phyloP scores from a whole-genome alignment of 78 protist genomes.

The Dictyostelium firmibasis region DNA sequence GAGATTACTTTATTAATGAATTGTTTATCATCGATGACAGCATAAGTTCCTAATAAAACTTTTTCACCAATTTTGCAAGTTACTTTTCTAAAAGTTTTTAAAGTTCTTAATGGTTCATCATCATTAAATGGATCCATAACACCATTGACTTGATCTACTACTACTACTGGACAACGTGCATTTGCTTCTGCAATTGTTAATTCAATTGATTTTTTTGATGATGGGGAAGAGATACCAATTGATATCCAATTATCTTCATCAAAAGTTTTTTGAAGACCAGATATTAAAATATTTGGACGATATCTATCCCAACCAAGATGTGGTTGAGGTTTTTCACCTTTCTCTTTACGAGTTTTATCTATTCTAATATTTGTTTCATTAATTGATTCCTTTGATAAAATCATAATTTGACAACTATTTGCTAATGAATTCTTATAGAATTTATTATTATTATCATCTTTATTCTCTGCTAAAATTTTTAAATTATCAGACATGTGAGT shows the following conservation, averaged over 20 bases:
- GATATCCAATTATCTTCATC: conserved; percentile 51
- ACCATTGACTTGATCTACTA: conserved; percentile 9
- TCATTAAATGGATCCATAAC: conserved; percentile 31
- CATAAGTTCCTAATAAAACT: neutral
- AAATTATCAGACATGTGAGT: neutral
- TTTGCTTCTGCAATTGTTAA: neutral
- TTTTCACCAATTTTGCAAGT: conserved; percentile 18
- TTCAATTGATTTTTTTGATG: neutral
- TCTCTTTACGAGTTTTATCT: neutral
- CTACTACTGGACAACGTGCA: conserved; percentile 22
- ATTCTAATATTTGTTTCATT: conserved; percentile 4
- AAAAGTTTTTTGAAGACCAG: neutral
- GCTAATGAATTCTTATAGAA: neutral
- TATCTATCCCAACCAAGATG: neutral
- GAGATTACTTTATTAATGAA: neutral
- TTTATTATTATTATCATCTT: neutral
- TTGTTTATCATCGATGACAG: neutral
- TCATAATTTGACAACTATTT: conserved; percentile 35
- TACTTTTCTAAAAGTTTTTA: neutral
- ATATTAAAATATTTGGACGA: conserved; percentile 38
- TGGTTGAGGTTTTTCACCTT: conserved; percentile 9
- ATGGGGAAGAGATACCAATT: neutral
- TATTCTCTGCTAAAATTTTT: neutral
- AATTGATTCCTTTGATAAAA: conserved; percentile 29
- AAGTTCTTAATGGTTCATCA: conserved; percentile 67